Evolutionary conservation across 164 flowering plant genomes (phyloP).

Genomic region (Sextonia rubra): DNA sequence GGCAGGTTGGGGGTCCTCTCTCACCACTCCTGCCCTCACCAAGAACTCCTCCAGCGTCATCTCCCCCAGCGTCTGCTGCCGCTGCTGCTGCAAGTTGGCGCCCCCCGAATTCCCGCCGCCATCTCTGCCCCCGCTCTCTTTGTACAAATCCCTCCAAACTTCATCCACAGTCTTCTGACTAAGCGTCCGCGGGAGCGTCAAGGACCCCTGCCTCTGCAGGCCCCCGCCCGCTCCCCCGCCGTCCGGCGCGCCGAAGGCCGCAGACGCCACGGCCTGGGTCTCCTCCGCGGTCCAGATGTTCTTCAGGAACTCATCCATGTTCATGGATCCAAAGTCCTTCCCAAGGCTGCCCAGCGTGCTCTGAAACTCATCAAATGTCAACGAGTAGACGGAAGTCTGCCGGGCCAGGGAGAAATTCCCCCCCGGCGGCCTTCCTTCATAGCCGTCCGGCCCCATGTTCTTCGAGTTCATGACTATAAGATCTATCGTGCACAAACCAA

Average conservation of each 20-base stretch:
- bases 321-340: slow-evolving; percentile 55
- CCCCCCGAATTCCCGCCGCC: slow-evolving; percentile 11
- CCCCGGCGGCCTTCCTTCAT: slow-evolving; percentile 11
- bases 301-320: slow-evolving; percentile 70
- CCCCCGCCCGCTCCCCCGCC: slow-evolving; percentile 9
- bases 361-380: slow-evolving; percentile 87
- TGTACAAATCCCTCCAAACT: slow-evolving; percentile 68
- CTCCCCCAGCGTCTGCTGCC: slow-evolving; percentile 36
- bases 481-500: slow-evolving; percentile 31
- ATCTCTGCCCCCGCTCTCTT: slow-evolving; percentile 22
- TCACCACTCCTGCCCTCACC: slow-evolving; percentile 69
- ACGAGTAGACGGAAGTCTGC: slow-evolving; percentile 63
- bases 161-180: slow-evolving; percentile 60
- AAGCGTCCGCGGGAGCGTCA: slow-evolving; percentile 35
- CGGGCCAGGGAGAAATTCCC: slow-evolving; percentile 43
- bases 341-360: slow-evolving; percentile 55
- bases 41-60: slow-evolving; percentile 86
- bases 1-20: slow-evolving; percentile 42
- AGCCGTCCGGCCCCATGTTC: slow-evolving; percentile 24
- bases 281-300: slow-evolving; percentile 50
- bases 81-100: slow-evolving; percentile 16
- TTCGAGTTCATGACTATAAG: slow-evolving; percentile 57
- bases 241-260: slow-evolving; percentile 5
- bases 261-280: slow-evolving; percentile 27
- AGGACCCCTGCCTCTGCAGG: slow-evolving; percentile 30